Base-by-base conservation (phyloP, 176 grass and related monocot species). In the Hsuehochloa calcarea region DNA sequence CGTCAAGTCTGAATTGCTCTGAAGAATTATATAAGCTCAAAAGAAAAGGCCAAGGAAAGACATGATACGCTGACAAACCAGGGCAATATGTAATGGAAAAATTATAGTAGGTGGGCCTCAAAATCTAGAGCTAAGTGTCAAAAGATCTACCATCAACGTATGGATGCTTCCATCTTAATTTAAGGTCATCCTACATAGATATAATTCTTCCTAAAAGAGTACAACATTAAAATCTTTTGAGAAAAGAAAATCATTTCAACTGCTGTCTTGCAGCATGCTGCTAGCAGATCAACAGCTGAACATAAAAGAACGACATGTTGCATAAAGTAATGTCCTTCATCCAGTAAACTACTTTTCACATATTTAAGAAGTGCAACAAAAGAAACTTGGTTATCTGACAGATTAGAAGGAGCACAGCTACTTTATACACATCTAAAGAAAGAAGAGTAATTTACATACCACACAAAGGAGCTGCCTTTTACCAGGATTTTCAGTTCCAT, bases 381-480 rank as follows among this genome's bases (percentile, higher is more conserved):
- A 63, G 47, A 56, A 79, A 78, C 17, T 80, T 83, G 17, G 39
- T 25, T 31, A 55, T 64, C 72, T 71, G 12, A 67, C 37, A 52
- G 37, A 72, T 37, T 44, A 39, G 14, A 41, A 62, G 35, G 46
- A 60, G 58, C 27, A 82, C 34, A 84, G 79, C 49, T 88, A 29
- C 52, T 54, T 46, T 70, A 22, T 67, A 79, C 51, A 69, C 29
- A 47, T 47, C 34, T 39, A 39, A 52, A 62, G 20, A 56, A 75
- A 35, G 34, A 89, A 78, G 58, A 80, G 44, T 60, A 20, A 17
- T 86, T 69, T 47, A 87, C 91, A 22, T 85, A 99, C 96, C 88
- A 99, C 97, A 91, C 97, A 99, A 39, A 99, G 93, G 38, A 99
- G 97, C 84, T 96, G 97, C 51, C 97, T 96, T 93, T 96, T 99